Conservation (phyloP, 441 rosid genomes). For the Pelargonium exstipulatum region DNA sequence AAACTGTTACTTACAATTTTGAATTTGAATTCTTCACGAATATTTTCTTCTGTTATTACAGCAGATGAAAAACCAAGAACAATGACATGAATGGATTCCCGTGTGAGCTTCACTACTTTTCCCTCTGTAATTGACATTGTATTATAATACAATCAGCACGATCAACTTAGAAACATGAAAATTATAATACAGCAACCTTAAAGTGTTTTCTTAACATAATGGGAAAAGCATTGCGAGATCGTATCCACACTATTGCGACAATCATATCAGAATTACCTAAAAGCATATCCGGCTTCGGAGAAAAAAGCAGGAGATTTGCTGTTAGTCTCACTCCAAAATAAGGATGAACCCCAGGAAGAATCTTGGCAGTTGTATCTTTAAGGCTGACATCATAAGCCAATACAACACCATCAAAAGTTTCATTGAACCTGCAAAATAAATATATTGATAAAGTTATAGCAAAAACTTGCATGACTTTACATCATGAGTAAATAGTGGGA, state of each 20-base stretch:
- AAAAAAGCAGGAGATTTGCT: conserved; percentile 58
- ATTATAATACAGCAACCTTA: not conserved
- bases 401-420: conserved; percentile 60
- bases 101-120: conserved; percentile 55
- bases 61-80: conserved; percentile 87
- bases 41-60: conserved; percentile 48
- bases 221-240: not conserved
- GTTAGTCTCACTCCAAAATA: conserved; percentile 53
- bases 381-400: conserved; percentile 58
- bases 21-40: conserved; percentile 62
- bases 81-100: conserved; percentile 62
- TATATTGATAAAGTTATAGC: not conserved
- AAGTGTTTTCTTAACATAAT: not conserved
- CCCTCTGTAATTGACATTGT: conserved; percentile 46
- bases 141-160: not conserved
- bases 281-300: conserved; percentile 63
- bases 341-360: conserved; percentile 59
- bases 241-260: not conserved
- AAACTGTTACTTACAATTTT: conserved; percentile 36
- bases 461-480: not conserved
- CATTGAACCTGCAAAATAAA: conserved; percentile 48
- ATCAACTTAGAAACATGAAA: not conserved
- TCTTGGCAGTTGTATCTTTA: conserved; percentile 41
- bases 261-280: conserved; percentile 39
- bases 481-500: not conserved